Evolutionary conservation across 352 stramenopile species (phyloP), one percentile per base, ranked within the genome.

Genomic region (Phytophthora podocarpi): DNA sequence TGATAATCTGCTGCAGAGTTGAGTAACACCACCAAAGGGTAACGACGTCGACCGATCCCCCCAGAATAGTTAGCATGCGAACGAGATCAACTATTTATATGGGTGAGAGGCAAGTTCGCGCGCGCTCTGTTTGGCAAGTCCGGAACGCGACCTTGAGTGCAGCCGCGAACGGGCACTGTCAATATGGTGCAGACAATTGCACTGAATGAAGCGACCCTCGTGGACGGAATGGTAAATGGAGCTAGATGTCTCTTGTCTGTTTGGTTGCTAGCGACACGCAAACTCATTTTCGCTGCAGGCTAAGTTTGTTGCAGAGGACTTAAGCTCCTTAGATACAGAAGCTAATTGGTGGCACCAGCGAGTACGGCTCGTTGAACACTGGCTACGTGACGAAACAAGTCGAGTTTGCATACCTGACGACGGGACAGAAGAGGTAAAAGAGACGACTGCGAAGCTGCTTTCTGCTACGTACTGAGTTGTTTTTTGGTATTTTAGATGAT

Each of bases 271-370:
- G 5, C 9, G 9, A 31, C 5, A 31, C 27, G 27, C 9, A 9
- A 9, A 9, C 27, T 5, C 27, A 31, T 31, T 31, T 9, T 31
- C 9, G 27, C 27, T 31, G 13, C 41, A 90, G 81, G 73, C 74
- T 15, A 64, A 75, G 23, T 76, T 89, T 20, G 54, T 89, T 18
- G 43, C 76, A 13, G 82, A 91, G 42, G 79, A 91, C 32, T 54
- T 73, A 15, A 66, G 72, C 1, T 28, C 49, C 0, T 47, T 87
- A n/a, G 62, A 62, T 28, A 42, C 24, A 4, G 70, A 80, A 9
- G 37, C 66, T 20, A 87, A 81, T 41, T 92, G 83, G 80, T 93
- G 85, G 85, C 79, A 89, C 36, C 65, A 79, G 21, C 71, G 82
- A 49, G 72, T 88, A n/a, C 76, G 76, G 27, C 56, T 90, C 37